Evolutionary conservation across 176 grass and related monocot genomes (phyloP), one percentile per base, ranked within the genome.

Genomic region (Luzula sylvatica): DNA sequence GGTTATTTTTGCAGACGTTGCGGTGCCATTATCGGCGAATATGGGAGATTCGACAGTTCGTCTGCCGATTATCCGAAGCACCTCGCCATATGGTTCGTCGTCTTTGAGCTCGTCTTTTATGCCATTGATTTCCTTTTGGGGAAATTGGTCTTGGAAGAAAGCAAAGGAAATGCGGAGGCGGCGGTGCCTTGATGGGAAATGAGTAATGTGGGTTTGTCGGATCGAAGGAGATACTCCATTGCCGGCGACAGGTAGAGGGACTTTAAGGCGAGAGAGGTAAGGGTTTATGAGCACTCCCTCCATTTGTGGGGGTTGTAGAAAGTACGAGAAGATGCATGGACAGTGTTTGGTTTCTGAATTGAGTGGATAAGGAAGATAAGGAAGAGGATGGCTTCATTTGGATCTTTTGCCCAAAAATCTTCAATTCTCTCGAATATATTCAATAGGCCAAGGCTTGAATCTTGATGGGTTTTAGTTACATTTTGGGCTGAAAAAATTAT

Each of bases 241-340:
- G 20, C 20, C 72, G 64, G 13, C 20, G 6, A 14, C 17, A 23
- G 14, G 74, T 32, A 78, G 61, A 8, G 42, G 69, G 28, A 58
- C 44, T 20, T 80, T 86, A 56, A 80, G 75, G 23, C 81, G 85
- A 32, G 85, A 96, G 46, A 90, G 85, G 46, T 84, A 90, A 24
- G 77, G 92, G 35, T 78, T 83, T 62, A 73, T 80, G 45, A 96
- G 68, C 49, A 82, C 30, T 22, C 76, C 81, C 58, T 96, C 77
- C 85, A 96, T 96, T 64, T 62, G 25, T 24, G 57, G 13, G 14
- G 46, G 53, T 2, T 8, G 16, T 16, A 67, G 63, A 52, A 32
- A 15, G 63, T 15, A 30, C 2, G 7, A 42, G 46, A 46, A 41
- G 23, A 64, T 20, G 57, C 40, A 28, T 11, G 42, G 24, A 44